A percentile compares a stretch with the other conserved stretches of the same genome.
Evolutionary conservation across 2,329 filamentous ascomycete species (phyloP).

Genomic region (Cercospora janseana): DNA sequence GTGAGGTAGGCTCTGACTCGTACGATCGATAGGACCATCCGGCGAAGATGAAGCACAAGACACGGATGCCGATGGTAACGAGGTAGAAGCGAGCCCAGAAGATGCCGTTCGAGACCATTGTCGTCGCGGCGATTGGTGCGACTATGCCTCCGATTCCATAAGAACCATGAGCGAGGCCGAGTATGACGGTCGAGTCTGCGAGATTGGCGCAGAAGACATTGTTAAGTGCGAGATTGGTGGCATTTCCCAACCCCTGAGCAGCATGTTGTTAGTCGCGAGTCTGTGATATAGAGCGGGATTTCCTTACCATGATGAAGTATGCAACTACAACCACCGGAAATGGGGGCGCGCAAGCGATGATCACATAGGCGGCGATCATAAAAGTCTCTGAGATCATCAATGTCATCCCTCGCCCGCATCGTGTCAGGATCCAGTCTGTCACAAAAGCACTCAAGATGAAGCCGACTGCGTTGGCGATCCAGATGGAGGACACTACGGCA

Average conservation of each 20-base stretch:
- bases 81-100: constrained; percentile 73
- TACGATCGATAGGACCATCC: constrained; percentile 69
- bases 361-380: constrained; percentile 61
- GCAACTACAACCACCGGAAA: constrained; percentile 64
- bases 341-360: constrained; percentile 66
- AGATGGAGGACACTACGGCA: constrained; percentile 75
- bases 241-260: constrained; percentile 51
- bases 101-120: constrained; percentile 61
- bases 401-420: constrained; percentile 64
- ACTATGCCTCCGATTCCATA: constrained; percentile 55
- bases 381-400: constrained; percentile 59
- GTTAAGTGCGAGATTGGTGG: constrained; percentile 53
- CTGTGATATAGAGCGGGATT: rapidly evolving
- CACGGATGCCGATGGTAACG: constrained; percentile 59
- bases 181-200: constrained; percentile 51
- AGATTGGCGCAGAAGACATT: constrained; percentile 58
- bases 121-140: constrained; percentile 72
- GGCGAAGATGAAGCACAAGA: constrained; percentile 57
- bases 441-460: constrained; percentile 72
- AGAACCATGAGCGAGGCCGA: constrained; percentile 64
- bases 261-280: too few relatives aligned
- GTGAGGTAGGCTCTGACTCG: constrained; percentile 57
- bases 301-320: constrained; percentile 55
- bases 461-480: constrained; percentile 51
- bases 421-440: constrained; percentile 61